Percentiles rank a stretch among this genome's conserved stretches.
These are phyloP conservation scores for Byssothecium circinans DNA, from an alignment of 2,329 filamentous ascomycete genomes.

Conservation along the genomic window DNA sequence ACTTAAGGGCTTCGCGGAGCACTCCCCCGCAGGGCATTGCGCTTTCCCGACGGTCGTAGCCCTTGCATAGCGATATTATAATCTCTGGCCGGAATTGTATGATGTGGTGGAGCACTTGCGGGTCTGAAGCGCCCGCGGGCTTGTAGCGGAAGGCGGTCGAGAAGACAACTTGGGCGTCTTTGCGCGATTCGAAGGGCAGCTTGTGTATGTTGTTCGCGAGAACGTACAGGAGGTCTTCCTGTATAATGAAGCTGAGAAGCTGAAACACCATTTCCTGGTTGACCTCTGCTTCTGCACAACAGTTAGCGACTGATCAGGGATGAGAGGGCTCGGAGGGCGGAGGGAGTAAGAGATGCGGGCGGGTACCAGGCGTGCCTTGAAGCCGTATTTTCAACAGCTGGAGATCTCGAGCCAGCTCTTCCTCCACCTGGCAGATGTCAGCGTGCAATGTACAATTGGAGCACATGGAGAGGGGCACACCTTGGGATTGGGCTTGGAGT, in stretches of 20 bases:
- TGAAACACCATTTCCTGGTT: conserved; percentile 86
- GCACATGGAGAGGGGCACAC: conserved; percentile 40
- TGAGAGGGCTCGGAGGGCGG: background rate
- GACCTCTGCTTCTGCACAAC: conserved; percentile 73
- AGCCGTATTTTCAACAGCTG: conserved; percentile 89
- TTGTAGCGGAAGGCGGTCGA: conserved; percentile 93
- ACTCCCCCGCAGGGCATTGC: conserved; percentile 90
- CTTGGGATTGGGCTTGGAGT: conserved; percentile 61
- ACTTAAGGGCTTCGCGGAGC: conserved; percentile 84
- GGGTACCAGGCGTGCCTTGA: conserved; percentile 85
- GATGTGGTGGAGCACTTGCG: conserved; percentile 84
- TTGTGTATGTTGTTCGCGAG: conserved; percentile 81
- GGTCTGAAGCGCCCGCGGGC: conserved; percentile 70
- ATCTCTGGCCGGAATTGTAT: conserved; percentile 85
- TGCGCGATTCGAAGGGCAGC: conserved; percentile 92
- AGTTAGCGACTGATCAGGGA: conserved; percentile 16
- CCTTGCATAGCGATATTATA: conserved; percentile 82
- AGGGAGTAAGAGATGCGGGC: conserved; percentile 9
- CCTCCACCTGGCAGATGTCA: conserved; percentile 63
- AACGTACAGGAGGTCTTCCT: conserved; percentile 84
- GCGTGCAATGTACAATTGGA: conserved; percentile 8
- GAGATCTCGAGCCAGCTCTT: conserved; percentile 84
- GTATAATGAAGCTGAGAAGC: conserved; percentile 79
- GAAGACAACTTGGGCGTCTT: conserved; percentile 94
- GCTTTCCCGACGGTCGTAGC: conserved; percentile 88